Evolutionary conservation across 352 stramenopile species (phyloP), one percentile per base, ranked within the genome.

Genomic region (Thalassiosira delicatula): DNA sequence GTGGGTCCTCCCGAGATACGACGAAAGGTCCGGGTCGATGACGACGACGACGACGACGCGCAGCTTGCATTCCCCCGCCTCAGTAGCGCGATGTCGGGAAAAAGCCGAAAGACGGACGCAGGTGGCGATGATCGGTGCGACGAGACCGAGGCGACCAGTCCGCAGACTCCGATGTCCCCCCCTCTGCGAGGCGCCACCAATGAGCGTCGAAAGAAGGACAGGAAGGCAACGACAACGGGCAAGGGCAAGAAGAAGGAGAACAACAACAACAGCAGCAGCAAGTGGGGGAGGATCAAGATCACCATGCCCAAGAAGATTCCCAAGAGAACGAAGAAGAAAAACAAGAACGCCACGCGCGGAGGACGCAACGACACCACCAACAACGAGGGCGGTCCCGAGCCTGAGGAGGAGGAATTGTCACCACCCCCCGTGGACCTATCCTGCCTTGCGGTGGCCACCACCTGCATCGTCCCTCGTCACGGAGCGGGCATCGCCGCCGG

Each of bases 261-360:
- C n/a, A n/a, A n/a, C n/a, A n/a, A n/a, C n/a, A n/a, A n/a, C n/a
- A n/a, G n/a, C n/a, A n/a, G n/a, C n/a, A 42, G 65, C 3, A 54
- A 21, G 37, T 71, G 73, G 51, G 44, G 49, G 61, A 68, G 81
- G 40, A 73, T 85, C 9, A 85, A 74, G 56, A 65, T 69, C 27
- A 80, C 67, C n/a, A 65, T 77, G 4, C 62, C 72, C n/a, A 85
- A 76, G 44, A 65, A 77, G 46, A 32, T 70, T 4, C 76, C 77
- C 54, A 81, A 61, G 32, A 59, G 66, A 12, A 21, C 30, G 2
- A 21, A 37, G 4, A 76, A 60, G 29, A 77, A 72, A 54, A 56
- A 25, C 42, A n/a, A n/a, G n/a, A n/a, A n/a, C n/a, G n/a, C n/a
- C n/a, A n/a, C n/a, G n/a, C n/a, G n/a, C n/a, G n/a, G n/a, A n/a